phyloP scores from a whole-genome alignment of 176 grass and related monocot species.

The Cenchrus purpureus region DNA sequence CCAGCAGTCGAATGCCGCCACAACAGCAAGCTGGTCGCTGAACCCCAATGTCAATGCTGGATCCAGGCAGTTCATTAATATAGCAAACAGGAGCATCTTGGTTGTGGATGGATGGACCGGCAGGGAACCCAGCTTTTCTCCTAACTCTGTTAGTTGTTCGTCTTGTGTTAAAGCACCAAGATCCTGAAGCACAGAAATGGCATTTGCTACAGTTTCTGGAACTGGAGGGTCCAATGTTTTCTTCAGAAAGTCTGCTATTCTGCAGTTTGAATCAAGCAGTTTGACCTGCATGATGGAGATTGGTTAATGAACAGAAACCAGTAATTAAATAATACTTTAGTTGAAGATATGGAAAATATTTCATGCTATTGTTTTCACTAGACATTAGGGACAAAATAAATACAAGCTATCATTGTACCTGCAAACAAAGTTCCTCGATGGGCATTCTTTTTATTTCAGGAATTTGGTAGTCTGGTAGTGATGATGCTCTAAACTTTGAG shows the following conservation, averaged over 20 bases:
- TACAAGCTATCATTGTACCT: conserved; percentile 56
- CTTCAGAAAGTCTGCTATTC: conserved; percentile 77
- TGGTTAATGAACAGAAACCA: conserved; percentile 33
- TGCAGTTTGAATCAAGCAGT: conserved; percentile 77
- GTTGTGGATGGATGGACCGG: conserved; percentile 91
- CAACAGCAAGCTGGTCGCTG: conserved; percentile 88
- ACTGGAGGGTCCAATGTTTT: conserved; percentile 89
- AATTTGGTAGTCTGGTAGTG: conserved; percentile 77
- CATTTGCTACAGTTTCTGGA: conserved; percentile 80
- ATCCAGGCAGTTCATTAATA: conserved; percentile 95
- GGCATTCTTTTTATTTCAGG: conserved; percentile 99
- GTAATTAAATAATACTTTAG: conserved; percentile 17
- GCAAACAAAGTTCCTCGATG: conserved; percentile 95
- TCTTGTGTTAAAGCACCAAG: conserved; percentile 89
- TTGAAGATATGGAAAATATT: conserved; percentile 14
- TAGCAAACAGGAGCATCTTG: conserved; percentile 96
- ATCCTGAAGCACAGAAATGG: conserved; percentile 75
- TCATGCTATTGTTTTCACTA: conserved; percentile 9
- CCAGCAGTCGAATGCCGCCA: conserved; percentile 93
- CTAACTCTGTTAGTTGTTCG: conserved; percentile 81
- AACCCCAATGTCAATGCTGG: conserved; percentile 90
- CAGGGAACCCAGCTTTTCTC: conserved; percentile 82
- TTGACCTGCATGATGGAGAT: conserved; percentile 70
- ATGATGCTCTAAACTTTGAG: conserved; percentile 79
- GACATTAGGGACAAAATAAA: conserved; percentile 26